These are phyloP conservation scores for Coccomyxa sp. DNA, from an alignment of 139 green algal genomes.

Conservation along the genomic window DNA sequence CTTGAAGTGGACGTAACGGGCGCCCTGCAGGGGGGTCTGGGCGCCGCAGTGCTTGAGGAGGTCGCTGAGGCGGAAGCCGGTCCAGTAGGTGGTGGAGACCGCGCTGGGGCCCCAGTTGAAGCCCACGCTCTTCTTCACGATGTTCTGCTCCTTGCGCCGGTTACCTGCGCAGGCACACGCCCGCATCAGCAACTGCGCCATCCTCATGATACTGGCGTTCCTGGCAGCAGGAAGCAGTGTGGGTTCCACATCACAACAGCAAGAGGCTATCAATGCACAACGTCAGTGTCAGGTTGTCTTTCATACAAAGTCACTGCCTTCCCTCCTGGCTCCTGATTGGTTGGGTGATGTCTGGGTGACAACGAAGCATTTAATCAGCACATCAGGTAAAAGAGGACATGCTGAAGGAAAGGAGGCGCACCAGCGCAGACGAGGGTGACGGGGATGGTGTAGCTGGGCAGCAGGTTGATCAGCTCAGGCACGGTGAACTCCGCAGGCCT, in stretches of 20 bases:
- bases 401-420: background rate
- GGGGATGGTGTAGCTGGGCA: constrained; percentile 69
- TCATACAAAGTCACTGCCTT: no score
- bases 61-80: constrained; percentile 80
- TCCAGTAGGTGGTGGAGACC: constrained; percentile 69
- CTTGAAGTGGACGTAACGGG: constrained; percentile 63
- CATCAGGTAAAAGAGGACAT: no score
- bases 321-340: no score
- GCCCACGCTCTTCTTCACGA: constrained; percentile 95
- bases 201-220: no score
- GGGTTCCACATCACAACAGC: no score
- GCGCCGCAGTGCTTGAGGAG: constrained; percentile 66
- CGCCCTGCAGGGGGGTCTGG: constrained; percentile 35
- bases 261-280: no score
- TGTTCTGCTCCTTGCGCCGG: constrained; percentile 98
- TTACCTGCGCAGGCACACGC: no score
- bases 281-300: no score
- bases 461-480: constrained; percentile 80
- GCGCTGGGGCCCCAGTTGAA: constrained; percentile 83
- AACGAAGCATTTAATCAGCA: no score
- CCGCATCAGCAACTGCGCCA: no score
- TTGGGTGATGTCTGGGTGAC: no score
- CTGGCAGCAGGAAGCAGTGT: no score
- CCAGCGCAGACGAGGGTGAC: constrained; percentile 43
- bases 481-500: constrained; percentile 73